Evolutionary conservation across 1,139 yeast species (phyloP).

Genomic region (Pichia sp.): DNA sequence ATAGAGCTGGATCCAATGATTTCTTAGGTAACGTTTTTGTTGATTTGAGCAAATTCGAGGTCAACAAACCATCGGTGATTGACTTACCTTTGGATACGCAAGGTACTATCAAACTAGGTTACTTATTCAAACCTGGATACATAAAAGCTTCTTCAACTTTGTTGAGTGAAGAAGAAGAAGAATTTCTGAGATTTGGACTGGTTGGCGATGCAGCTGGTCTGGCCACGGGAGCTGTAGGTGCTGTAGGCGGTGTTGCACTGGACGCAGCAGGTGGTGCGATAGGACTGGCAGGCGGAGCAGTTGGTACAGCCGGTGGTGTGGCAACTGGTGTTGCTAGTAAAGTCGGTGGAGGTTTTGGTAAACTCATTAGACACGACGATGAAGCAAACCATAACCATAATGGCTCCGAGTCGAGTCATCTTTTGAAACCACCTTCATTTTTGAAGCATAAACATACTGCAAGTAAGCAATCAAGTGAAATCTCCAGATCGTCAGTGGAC

Average conservation of each 20-base stretch:
- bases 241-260: slow-evolving; percentile 25
- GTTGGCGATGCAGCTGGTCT: slow-evolving; percentile 20
- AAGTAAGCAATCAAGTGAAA: background rate
- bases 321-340: background rate
- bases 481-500: background rate
- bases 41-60: slow-evolving; percentile 42
- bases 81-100: slow-evolving; percentile 48
- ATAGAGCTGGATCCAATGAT: slow-evolving; percentile 61
- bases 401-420: too few relatives aligned
- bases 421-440: background rate
- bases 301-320: background rate
- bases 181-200: slow-evolving; percentile 13
- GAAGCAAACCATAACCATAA: background rate
- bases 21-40: slow-evolving; percentile 44
- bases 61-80: slow-evolving; percentile 23
- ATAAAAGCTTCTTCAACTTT: slow-evolving; percentile 43
- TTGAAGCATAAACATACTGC: background rate
- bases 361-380: background rate
- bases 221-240: slow-evolving; percentile 30
- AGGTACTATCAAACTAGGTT: slow-evolving; percentile 47
- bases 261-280: slow-evolving; percentile 6
- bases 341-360: background rate
- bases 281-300: background rate
- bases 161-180: slow-evolving; percentile 15
- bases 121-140: slow-evolving; percentile 57